A percentile compares a stretch with the other conserved stretches of the same genome.
phyloP scores from a whole-genome alignment of 768 basidiomycete species.

The Amanita exitialis region DNA sequence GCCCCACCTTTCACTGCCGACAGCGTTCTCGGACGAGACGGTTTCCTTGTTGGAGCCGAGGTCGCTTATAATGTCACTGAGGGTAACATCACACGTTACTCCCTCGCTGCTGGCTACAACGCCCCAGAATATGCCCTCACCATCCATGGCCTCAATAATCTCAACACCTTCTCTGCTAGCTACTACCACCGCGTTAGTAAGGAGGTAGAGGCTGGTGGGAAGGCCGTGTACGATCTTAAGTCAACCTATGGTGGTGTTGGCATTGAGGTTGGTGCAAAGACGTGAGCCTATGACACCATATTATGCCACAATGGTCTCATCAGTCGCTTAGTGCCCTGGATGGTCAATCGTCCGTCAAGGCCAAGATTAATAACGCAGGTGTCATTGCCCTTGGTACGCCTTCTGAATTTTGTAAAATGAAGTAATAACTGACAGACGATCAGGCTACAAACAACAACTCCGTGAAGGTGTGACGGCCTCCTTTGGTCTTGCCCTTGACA shows the following conservation, averaged over 20 bases:
- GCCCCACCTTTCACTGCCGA: conserved; percentile 97
- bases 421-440: conserved; percentile 3
- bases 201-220: conserved; percentile 92
- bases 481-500: conserved; percentile 94
- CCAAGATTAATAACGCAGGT: conserved; percentile 97
- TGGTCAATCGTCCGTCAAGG: conserved; percentile 87
- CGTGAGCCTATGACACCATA: conserved; percentile 38
- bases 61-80: conserved; percentile 94
- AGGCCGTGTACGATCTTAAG: conserved; percentile 95
- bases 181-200: conserved; percentile 95
- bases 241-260: conserved; percentile 75
- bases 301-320: not conserved
- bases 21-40: conserved; percentile 90
- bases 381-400: conserved; percentile 70
- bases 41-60: conserved; percentile 95
- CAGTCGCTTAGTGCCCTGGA: conserved; percentile 60
- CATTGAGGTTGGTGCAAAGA: conserved; percentile 94
- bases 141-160: conserved; percentile 89
- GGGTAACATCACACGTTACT: conserved; percentile 87
- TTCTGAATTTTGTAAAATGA: not conserved
- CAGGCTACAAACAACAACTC: conserved; percentile 87
- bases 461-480: conserved; percentile 88
- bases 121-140: conserved; percentile 95
- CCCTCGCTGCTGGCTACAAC: conserved; percentile 87
- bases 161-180: conserved; percentile 87